Conservation (phyloP, 441 rosid species). For the Aquilaria agallochum region DNA sequence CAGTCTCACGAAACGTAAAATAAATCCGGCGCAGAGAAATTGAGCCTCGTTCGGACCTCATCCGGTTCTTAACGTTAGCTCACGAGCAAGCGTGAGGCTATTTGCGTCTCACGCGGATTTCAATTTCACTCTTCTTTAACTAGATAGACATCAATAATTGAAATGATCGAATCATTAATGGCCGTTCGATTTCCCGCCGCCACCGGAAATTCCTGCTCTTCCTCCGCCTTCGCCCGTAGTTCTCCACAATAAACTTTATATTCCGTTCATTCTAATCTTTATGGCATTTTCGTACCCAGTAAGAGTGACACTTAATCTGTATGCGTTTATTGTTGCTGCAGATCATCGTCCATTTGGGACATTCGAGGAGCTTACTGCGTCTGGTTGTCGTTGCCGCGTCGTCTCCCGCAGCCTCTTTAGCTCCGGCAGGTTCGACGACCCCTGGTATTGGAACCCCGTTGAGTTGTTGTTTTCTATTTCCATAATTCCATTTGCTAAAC, state of each 20-base stretch:
- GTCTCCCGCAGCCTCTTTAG: conserved; percentile 34
- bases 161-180: conserved; percentile 63
- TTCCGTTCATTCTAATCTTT: conserved; percentile 1
- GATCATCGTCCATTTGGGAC: conserved; percentile 45
- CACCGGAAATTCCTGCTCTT: conserved; percentile 35
- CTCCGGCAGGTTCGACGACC: conserved; percentile 34
- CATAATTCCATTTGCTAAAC: background rate
- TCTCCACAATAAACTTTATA: background rate
- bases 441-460: conserved; percentile 34
- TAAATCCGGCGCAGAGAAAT: conserved; percentile 9
- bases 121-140: background rate
- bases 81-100: background rate
- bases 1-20: background rate
- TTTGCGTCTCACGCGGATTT: conserved; percentile 19
- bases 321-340: conserved; percentile 17
- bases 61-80: conserved; percentile 16
- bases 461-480: background rate
- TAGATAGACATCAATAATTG: conserved; percentile 13
- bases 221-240: conserved; percentile 48
- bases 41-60: conserved; percentile 18
- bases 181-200: conserved; percentile 61
- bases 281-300: conserved; percentile 24
- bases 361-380: conserved; percentile 39
- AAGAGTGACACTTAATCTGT: conserved; percentile 9
- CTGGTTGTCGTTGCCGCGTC: conserved; percentile 21